A percentile compares a stretch with the other conserved stretches of the same genome.
These are phyloP conservation scores for Schizonepeta tenuifolia DNA, from an alignment of 257 asterid genomes.

Conservation along the genomic window DNA sequence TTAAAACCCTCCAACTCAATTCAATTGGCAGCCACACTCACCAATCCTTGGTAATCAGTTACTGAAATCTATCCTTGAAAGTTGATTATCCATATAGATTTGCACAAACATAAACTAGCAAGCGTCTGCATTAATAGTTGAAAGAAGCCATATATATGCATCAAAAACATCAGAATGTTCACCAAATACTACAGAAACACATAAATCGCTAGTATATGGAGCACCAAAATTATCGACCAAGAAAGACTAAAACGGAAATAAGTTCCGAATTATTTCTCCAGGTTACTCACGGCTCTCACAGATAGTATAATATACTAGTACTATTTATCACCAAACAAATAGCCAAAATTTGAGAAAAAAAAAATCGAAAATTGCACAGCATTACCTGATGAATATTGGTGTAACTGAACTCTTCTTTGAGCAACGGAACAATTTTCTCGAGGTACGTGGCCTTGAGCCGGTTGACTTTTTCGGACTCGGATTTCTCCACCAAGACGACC, in stretches of 20 bases:
- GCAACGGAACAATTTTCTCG: conserved; percentile 74
- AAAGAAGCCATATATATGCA: neutral
- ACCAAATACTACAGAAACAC: neutral
- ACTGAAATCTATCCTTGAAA: conserved; percentile 4
- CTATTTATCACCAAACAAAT: conserved; percentile 15
- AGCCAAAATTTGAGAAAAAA: neutral
- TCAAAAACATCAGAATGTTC: too few relatives aligned
- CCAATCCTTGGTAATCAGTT: neutral
- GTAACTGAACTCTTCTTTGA: conserved; percentile 86
- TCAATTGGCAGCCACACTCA: neutral
- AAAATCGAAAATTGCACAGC: neutral
- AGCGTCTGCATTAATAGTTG: neutral
- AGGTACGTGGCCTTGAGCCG: conserved; percentile 75
- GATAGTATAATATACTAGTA: too few relatives aligned
- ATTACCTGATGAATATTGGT: conserved; percentile 78
- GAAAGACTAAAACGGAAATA: neutral
- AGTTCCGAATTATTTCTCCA: neutral
- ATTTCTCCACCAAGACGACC: conserved; percentile 75
- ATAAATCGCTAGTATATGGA: neutral
- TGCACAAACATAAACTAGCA: neutral
- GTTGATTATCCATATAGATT: neutral
- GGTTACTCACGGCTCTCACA: neutral
- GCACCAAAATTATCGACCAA: neutral
- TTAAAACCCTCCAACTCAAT: neutral
- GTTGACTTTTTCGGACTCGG: conserved; percentile 66